Conservation (phyloP, 2,329 filamentous ascomycete genomes). For the Colletotrichum sp. region DNA sequence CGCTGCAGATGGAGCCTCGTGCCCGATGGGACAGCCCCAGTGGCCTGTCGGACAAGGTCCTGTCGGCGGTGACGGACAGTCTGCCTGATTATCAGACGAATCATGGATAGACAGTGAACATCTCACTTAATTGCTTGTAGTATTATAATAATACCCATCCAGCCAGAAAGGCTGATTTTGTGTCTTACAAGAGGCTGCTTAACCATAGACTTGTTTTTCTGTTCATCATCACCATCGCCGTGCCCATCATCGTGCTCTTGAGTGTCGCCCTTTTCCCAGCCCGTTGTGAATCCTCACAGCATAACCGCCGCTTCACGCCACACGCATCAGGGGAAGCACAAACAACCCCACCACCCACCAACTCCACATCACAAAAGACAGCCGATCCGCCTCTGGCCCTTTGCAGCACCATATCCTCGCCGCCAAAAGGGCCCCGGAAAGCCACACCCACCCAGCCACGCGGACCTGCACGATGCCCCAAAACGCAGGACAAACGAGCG, state of each 20-base stretch:
- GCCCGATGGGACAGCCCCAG: background rate
- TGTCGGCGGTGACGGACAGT: background rate
- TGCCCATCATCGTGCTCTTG: background rate
- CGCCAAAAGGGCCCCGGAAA: background rate
- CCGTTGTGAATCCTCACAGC: fast-evolving
- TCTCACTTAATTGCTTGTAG: background rate
- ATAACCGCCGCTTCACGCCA: background rate
- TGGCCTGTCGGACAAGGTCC: background rate
- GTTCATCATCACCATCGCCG: background rate
- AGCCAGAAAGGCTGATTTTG: background rate
- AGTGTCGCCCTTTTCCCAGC: background rate
- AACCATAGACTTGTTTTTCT: background rate
- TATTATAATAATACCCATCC: background rate
- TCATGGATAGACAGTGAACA: background rate
- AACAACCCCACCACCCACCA: background rate
- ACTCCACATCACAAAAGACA: background rate
- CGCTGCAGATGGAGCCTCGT: background rate
- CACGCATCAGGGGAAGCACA: background rate
- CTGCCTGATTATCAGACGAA: background rate
- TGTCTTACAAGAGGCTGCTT: background rate
- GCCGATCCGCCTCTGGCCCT: background rate
- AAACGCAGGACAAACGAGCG: background rate
- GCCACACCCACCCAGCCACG: background rate
- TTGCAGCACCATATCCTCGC: background rate
- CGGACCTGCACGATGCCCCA: background rate